Base-by-base conservation (phyloP, 169 alveolate genomes). In the Cryptosporidium meleagridis region DNA sequence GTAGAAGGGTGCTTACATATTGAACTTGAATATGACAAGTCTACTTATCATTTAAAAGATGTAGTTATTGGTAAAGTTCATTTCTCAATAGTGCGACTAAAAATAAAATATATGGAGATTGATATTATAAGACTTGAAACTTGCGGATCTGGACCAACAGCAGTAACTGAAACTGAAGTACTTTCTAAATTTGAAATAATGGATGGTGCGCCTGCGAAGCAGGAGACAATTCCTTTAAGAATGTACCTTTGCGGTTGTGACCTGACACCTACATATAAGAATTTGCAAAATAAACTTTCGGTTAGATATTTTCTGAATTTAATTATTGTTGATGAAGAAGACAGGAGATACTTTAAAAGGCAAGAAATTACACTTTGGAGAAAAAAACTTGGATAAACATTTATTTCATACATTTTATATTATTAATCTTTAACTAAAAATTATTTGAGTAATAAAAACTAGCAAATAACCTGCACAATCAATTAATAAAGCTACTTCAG, bases 141-240 rank as follows among this genome's bases (percentile, higher is more conserved):
- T 48, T 92, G 95, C 37, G 96, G 96, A 10, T 92, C 95, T 29
- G 95, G 95, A 18, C 84, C 89, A 39, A 84, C 96, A 84, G 89
- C 94, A 59, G 93, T 94, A 75, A 97, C 98, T 1, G 99, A 98
- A 91, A 95, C 97, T 21, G 98, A 95, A 87, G 98, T 99, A 16
- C 93, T 98, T 67, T 97, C 98, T 31, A 97, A 98, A 85, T 98
- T 95, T 94, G 99, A 99, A 94, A 98, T 99, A 62, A 99, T 99
- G 99, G 99, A 98, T 93, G 99, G 99, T 1, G 97, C 99, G 0
- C 99, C 99, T 10, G 97, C 95, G 18, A 96, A 97, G 69, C 96
- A 98, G 16, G 99, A 97, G 92, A 95, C 97, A 85, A 96, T 98
- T 31, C 99, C 99, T 0, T 97, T 98, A 48, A 93, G 99, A 84